Conservation (phyloP, 768 basidiomycete species). For the Leucocoprinus sp. region DNA sequence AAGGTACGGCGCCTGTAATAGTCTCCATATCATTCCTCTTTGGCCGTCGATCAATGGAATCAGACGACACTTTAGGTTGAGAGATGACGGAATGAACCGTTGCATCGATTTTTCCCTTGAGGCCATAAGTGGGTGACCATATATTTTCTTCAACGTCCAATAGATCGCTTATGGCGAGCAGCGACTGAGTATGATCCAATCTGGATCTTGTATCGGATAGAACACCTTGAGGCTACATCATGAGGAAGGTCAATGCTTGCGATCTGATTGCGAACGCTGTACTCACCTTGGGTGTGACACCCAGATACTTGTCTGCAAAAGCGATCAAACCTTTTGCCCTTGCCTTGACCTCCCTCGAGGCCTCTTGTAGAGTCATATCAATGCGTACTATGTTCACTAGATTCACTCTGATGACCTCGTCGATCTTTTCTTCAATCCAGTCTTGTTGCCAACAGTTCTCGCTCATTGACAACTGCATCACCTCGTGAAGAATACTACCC, state of each 20-base stretch:
- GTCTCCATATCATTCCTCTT: slow-evolving; percentile 6
- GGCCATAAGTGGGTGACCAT: slow-evolving; percentile 90
- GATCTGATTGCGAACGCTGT: not conserved
- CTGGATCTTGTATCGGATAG: slow-evolving; percentile 60
- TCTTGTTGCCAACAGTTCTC: slow-evolving; percentile 53
- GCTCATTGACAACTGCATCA: slow-evolving; percentile 74
- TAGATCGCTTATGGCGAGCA: slow-evolving; percentile 66
- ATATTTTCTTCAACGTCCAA: slow-evolving; percentile 96
- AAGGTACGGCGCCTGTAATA: slow-evolving; percentile 50
- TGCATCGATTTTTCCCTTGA: slow-evolving; percentile 95
- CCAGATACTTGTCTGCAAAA: slow-evolving; percentile 63
- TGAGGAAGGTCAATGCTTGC: not conserved
- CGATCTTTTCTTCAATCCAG: slow-evolving; percentile 55
- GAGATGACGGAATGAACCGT: slow-evolving; percentile 40
- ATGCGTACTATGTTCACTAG: slow-evolving; percentile 59
- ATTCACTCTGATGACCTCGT: slow-evolving; percentile 41
- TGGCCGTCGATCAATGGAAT: slow-evolving; percentile 15
- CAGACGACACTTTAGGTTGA: not conserved
- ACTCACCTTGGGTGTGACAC: slow-evolving; percentile 55
- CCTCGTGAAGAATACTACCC: slow-evolving; percentile 90
- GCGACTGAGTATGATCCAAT: slow-evolving; percentile 36
- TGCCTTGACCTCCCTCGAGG: slow-evolving; percentile 9
- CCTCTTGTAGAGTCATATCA: slow-evolving; percentile 33
- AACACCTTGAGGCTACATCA: slow-evolving; percentile 48
- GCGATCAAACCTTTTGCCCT: slow-evolving; percentile 57